Evolutionary conservation across 306 rosid genomes (phyloP).

Genomic region (Cyclanthera cordifolia): DNA sequence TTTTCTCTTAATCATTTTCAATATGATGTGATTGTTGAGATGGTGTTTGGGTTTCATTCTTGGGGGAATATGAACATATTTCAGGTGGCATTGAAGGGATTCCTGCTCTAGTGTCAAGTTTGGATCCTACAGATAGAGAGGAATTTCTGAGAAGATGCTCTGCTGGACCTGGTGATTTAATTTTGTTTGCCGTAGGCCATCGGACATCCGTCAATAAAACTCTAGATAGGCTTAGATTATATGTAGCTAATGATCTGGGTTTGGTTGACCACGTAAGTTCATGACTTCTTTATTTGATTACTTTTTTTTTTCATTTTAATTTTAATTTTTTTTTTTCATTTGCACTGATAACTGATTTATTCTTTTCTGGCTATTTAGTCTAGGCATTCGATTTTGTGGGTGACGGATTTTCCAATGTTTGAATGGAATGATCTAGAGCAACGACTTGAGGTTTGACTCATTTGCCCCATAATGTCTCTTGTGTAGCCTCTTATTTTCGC

Average conservation of each 20-base stretch:
- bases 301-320: neutral
- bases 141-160: slow-evolving; percentile 43
- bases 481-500: neutral
- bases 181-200: slow-evolving; percentile 71
- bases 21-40: neutral
- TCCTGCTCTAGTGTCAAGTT: slow-evolving; percentile 60
- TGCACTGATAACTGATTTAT: slow-evolving; percentile 20
- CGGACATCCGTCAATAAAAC: slow-evolving; percentile 56
- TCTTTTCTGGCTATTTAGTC: slow-evolving; percentile 34
- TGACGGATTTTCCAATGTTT: slow-evolving; percentile 93
- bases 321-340: neutral
- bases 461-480: slow-evolving; percentile 1
- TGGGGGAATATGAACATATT: slow-evolving; percentile 3
- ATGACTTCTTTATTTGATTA: neutral
- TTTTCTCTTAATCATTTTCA: slow-evolving; percentile 1
- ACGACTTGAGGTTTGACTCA: slow-evolving; percentile 68
- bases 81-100: slow-evolving; percentile 74
- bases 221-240: slow-evolving; percentile 65
- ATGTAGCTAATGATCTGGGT: slow-evolving; percentile 57
- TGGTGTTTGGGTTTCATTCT: neutral
- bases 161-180: slow-evolving; percentile 56
- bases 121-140: slow-evolving; percentile 46
- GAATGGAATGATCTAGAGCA: slow-evolving; percentile 92
- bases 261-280: slow-evolving; percentile 68
- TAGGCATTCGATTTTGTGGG: slow-evolving; percentile 81